A percentile compares a stretch with the other conserved stretches of the same genome.
These are phyloP conservation scores for Aspergillus sclerotiicarbonarius DNA, from an alignment of 495 filamentous ascomycete genomes.

Conservation along the genomic window DNA sequence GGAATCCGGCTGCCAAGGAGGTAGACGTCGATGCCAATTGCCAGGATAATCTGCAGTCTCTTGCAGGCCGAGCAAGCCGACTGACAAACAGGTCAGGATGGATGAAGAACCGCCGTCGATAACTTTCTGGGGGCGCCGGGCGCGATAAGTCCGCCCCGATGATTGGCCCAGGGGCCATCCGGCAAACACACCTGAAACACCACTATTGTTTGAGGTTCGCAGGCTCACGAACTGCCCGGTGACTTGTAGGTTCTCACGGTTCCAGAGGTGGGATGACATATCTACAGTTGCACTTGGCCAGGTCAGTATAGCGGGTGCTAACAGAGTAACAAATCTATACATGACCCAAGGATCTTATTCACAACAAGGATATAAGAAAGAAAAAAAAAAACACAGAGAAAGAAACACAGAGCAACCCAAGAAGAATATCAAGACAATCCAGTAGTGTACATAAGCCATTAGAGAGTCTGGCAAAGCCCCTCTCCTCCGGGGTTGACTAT, in stretches of 20 bases:
- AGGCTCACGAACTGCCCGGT: not conserved
- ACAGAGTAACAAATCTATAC: not conserved
- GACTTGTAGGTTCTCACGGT: not conserved
- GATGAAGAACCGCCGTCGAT: not conserved
- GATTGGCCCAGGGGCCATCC: conserved; percentile 8
- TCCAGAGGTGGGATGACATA: not conserved
- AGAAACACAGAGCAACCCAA: conserved; percentile 4
- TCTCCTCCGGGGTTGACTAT: not conserved
- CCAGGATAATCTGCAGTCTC: not conserved
- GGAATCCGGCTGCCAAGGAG: not conserved
- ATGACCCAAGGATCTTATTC: not conserved
- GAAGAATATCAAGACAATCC: conserved; percentile 11
- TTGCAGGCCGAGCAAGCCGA: not conserved
- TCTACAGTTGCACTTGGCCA: not conserved
- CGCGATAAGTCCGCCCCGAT: conserved; percentile 14
- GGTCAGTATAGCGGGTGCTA: too few species aligned
- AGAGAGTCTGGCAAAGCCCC: conserved; percentile 8
- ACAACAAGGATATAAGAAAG: not conserved
- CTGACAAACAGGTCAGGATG: not conserved
- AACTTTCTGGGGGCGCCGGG: not conserved
- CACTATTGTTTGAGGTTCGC: conserved; percentile 1
- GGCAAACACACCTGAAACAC: conserved; percentile 1
- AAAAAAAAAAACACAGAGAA: not conserved
- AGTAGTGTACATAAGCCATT: conserved; percentile 39
- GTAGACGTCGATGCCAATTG: not conserved